Evolutionary conservation across 495 filamentous ascomycete species (phyloP).

Genomic region (Pyrenopolyporus hunteri): DNA sequence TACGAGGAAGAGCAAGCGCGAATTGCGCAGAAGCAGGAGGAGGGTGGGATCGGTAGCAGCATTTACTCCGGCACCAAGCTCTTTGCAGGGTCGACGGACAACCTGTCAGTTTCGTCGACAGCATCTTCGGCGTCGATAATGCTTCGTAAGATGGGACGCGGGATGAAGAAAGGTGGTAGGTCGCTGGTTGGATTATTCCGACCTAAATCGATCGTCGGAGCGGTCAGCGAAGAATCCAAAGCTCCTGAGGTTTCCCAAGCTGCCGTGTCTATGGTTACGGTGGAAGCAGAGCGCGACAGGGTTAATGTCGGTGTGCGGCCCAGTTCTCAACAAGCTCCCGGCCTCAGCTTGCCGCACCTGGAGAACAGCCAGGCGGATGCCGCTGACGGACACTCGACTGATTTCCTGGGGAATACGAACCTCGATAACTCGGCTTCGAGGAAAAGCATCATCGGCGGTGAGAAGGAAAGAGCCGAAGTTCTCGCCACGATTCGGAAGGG

Average conservation of each 20-base stretch:
- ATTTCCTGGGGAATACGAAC: conserved; percentile 60
- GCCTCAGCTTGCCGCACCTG: conserved; percentile 86
- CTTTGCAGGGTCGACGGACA: conserved; percentile 93
- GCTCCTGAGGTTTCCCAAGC: conserved; percentile 72
- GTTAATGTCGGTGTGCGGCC: conserved; percentile 79
- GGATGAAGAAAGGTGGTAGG: conserved; percentile 89
- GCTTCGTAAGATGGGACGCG: conserved; percentile 99
- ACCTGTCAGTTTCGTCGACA: conserved; percentile 94
- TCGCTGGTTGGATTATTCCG: conserved; percentile 95
- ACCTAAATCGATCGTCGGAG: conserved; percentile 88
- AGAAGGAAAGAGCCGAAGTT: conserved; percentile 88
- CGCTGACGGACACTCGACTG: conserved; percentile 46
- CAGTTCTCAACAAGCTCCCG: conserved; percentile 70
- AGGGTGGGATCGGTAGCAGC: conserved; percentile 84
- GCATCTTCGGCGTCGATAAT: conserved; percentile 98
- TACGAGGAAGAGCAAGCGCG: conserved; percentile 79
- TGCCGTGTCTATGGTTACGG: conserved; percentile 91
- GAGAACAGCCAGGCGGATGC: conserved; percentile 79
- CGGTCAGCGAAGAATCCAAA: conserved; percentile 68
- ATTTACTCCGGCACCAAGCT: conserved; percentile 91
- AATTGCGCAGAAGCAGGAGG: conserved; percentile 90
- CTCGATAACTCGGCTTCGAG: conserved; percentile 67
- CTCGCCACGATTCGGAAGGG: conserved; percentile 89
- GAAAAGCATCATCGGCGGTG: conserved; percentile 89
- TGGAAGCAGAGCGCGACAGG: conserved; percentile 88